Conservation (phyloP, 2,329 filamentous ascomycete genomes). For the Atkinsonella hypoxylon region DNA sequence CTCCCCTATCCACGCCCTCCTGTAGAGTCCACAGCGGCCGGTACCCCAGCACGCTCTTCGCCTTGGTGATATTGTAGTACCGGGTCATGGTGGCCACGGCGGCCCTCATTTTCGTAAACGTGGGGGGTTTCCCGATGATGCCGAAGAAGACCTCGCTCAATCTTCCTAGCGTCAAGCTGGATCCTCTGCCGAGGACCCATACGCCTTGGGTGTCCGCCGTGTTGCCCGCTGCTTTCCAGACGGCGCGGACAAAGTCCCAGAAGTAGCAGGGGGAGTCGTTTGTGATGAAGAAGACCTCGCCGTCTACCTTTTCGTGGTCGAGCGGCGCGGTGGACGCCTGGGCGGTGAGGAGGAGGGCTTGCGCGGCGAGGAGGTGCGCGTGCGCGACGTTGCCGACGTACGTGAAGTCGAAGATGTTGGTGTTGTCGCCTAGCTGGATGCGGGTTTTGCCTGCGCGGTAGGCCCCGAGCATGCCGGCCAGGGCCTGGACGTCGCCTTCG, state of each 20-base stretch:
- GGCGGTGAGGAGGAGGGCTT: slow-evolving; percentile 52
- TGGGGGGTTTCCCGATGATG: slow-evolving; percentile 39
- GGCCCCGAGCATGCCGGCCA: slow-evolving; percentile 62
- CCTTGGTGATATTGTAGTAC: slow-evolving; percentile 69
- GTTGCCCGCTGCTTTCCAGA: slow-evolving; percentile 56
- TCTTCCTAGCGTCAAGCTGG: slow-evolving; percentile 40
- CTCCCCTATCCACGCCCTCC: slow-evolving; percentile 47
- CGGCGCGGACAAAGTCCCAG: slow-evolving; percentile 72
- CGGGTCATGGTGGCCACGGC: slow-evolving; percentile 62
- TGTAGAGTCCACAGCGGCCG: slow-evolving; percentile 52
- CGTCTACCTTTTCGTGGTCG: slow-evolving; percentile 64
- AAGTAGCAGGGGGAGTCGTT: slow-evolving; percentile 85
- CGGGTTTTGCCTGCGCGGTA: slow-evolving; percentile 56
- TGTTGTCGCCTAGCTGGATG: slow-evolving; percentile 66
- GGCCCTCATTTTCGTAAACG: slow-evolving; percentile 47
- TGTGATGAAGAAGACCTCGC: slow-evolving; percentile 81
- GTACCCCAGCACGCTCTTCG: slow-evolving; percentile 58
- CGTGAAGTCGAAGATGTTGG: slow-evolving; percentile 53
- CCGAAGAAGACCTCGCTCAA: slow-evolving; percentile 39
- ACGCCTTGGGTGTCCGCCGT: slow-evolving; percentile 39
- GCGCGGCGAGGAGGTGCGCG: slow-evolving; percentile 71
- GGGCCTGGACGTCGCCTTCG: slow-evolving; percentile 69
- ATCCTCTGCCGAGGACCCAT: slow-evolving; percentile 39
- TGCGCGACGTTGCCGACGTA: slow-evolving; percentile 56
- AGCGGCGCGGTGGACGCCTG: slow-evolving; percentile 49